Evolutionary conservation across 345 rosid species (phyloP), one percentile per base, ranked within the genome.

Genomic region (Diplotaxis tenuifolia): DNA sequence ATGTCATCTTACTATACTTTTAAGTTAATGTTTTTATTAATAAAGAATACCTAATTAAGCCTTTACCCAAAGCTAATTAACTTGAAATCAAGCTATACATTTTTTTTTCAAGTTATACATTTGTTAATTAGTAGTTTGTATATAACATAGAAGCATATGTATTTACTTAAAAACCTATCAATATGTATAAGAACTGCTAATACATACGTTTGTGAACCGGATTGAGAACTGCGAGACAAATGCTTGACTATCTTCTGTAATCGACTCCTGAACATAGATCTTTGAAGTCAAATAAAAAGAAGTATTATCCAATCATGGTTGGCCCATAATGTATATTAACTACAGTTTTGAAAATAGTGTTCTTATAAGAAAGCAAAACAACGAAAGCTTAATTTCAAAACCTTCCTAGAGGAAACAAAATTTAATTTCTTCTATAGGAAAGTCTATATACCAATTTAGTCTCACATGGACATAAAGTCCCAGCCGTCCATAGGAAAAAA

Each of bases 401-500:
- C 25, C 65, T 66, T 49, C 32, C 47, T 6, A 34, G 29, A 60
- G 45, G 38, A 29, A 25, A 18, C 32, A 52, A 67, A 52, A 59
- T 34, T 19, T 40, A 25, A 23, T 11, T 22, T 31, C 38, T 65
- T 56, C 19, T 18, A 21, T 11, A 34, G 38, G 10, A 57, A 10
- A 29, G 9, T 15, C 32, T 3, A 40, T 36, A 53, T 36, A 53
- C 65, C 54, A 56, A 34, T 12, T 54, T 28, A 68, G 75, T 62
- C 75, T 62, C 40, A 20, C 38, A 62, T 63, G 70, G 53, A 62
- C 28, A 69, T 8, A 75, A 68, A 75, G 75, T 75, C 66, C 29
- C 18, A 42, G 61, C 79, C 79, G 79, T 23, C 79, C 75, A 70
- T 27, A 55, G 4, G 79, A 2, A 0, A 62, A 32, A 31, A 29